Evolutionary conservation across 2,329 filamentous ascomycete species (phyloP).

Genomic region (Hymenoscyphus infarciens): DNA sequence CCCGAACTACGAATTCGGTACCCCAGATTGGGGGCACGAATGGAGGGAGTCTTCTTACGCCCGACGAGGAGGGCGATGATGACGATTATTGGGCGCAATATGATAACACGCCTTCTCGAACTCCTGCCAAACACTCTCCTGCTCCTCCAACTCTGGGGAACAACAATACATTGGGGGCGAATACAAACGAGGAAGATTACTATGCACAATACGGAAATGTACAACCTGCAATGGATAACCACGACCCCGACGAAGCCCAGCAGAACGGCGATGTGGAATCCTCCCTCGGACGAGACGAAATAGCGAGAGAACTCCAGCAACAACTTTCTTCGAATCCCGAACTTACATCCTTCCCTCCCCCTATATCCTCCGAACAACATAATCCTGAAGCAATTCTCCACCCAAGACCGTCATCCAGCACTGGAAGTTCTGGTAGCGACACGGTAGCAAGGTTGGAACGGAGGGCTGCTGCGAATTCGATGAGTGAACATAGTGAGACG

Average conservation of each 20-base stretch:
- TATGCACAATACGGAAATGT: slow-evolving; percentile 74
- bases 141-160: slow-evolving; percentile 43
- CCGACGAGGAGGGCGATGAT: slow-evolving; percentile 56
- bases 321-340: slow-evolving; percentile 19
- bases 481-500: slow-evolving; percentile 61
- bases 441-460: slow-evolving; percentile 56
- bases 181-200: slow-evolving; percentile 62
- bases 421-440: slow-evolving; percentile 52
- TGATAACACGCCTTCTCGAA: slow-evolving; percentile 65
- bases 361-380: slow-evolving; percentile 22
- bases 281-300: slow-evolving; percentile 43
- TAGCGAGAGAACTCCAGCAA: slow-evolving; percentile 33
- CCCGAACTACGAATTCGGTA: slow-evolving; percentile 18
- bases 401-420: slow-evolving; percentile 56
- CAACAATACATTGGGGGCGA: slow-evolving; percentile 8
- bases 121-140: slow-evolving; percentile 57
- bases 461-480: slow-evolving; percentile 50
- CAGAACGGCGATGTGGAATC: slow-evolving; percentile 41
- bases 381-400: slow-evolving; percentile 36
- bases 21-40: slow-evolving; percentile 16
- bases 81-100: slow-evolving; percentile 80
- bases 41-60: slow-evolving; percentile 22
- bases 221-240: slow-evolving; percentile 75
- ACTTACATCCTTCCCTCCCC: slow-evolving; percentile 12
- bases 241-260: slow-evolving; percentile 70